Evolutionary conservation across 139 green algal species (phyloP), one percentile per base, ranked within the genome.

Genomic region (Chlamydomonas sp.): DNA sequence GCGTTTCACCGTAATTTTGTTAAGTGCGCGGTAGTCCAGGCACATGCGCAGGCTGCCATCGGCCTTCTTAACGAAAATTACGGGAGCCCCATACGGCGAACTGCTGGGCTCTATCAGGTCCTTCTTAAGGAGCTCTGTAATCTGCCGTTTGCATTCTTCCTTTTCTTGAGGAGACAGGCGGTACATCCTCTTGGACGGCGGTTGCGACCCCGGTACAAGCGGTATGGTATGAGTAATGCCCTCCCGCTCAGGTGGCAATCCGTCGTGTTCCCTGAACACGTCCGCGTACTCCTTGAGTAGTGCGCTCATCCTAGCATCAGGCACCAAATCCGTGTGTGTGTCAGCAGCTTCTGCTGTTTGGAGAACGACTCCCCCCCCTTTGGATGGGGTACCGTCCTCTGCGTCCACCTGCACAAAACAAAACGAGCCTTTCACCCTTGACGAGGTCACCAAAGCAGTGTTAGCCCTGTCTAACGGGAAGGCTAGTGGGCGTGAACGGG

Each of bases 91-190:
- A 1, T 3, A 79, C 4, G 75, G 75, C 1, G 75, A 96, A 0
- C 58, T 82, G n/a, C 63, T 90, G 5, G 94, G 94, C 58, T 88
- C 31, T 16, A 97, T 96, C 12, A 88, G 88, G 0, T 90, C 92
- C 71, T 90, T 87, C 3, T 80, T 85, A 18, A 96, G n/a, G 8
- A 96, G 88, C 4, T 94, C 89, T 63, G 77, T 76, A 5, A 96
- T 81, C 49, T 95, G 95, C 58, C 31, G 31, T 49, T 49, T 49
- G 31, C 31, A 49, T 68, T 95, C 92, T 64, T 92, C 80, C 2
- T 90, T 59, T 72, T 95, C 93, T 8, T 61, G 16, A 5, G 89
- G 88, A 16, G 80, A 88, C 58, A 96, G 63, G 0, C 90, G 84
- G 63, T 93, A n/a, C 79, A 83, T 59, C 31, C 31, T 49, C 31